These are phyloP conservation scores for Aspergillus niger DNA, from an alignment of 2,329 filamentous ascomycete genomes.

Conservation along the genomic window DNA sequence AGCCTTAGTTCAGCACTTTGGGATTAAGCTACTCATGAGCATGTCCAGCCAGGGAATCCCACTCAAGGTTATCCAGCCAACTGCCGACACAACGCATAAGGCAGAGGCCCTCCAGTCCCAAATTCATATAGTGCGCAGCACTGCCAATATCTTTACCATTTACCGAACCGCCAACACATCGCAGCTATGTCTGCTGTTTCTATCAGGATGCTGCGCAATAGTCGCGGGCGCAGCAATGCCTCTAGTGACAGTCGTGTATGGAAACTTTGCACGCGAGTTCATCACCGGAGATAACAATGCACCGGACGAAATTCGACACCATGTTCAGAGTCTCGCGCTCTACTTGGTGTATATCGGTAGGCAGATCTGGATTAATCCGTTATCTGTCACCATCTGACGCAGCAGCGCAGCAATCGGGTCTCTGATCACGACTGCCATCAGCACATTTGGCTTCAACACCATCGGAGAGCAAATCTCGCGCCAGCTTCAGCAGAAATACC, in stretches of 20 bases:
- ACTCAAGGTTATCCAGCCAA: slow-evolving; percentile 1
- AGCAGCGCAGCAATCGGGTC: slow-evolving; percentile 56
- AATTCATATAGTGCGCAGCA: not conserved
- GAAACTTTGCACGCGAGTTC: slow-evolving; percentile 3
- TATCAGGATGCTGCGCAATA: slow-evolving; percentile 8
- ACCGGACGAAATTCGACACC: not conserved
- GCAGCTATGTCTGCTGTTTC: not conserved
- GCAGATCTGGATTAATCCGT: not conserved
- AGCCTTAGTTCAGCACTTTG: not conserved
- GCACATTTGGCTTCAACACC: slow-evolving; percentile 81
- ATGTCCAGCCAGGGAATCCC: slow-evolving; percentile 1
- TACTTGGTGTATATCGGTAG: slow-evolving; percentile 10
- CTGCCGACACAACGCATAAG: not conserved
- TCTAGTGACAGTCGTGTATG: slow-evolving; percentile 7
- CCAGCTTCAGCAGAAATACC: slow-evolving; percentile 72
- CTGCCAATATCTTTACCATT: slow-evolving; percentile 2
- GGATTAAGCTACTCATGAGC: not conserved
- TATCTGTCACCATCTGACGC: not conserved
- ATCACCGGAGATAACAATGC: not conserved
- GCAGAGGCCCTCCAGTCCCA: not conserved
- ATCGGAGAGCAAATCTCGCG: slow-evolving; percentile 69
- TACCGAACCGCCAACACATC: not conserved
- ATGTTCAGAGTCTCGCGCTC: not conserved
- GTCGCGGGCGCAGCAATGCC: slow-evolving; percentile 13
- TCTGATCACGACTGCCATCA: slow-evolving; percentile 69